Conservation (phyloP, 176 grass and related monocot genomes). For the Musa itinerans region DNA sequence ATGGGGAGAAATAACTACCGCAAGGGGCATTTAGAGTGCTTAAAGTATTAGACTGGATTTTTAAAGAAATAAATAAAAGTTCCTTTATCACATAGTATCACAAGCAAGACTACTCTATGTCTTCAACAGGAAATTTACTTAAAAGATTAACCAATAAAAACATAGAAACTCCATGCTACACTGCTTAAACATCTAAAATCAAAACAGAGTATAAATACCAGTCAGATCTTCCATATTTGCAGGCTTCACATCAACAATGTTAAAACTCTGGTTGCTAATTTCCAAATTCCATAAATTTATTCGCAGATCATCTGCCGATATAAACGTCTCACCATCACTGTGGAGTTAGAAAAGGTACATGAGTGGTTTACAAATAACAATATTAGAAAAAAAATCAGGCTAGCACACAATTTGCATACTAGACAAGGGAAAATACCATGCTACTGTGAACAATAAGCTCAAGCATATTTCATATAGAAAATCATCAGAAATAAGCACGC, state of each 20-base stretch:
- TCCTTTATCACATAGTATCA: not conserved
- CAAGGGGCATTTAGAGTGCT: not conserved
- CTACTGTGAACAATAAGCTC: not conserved
- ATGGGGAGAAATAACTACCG: no score
- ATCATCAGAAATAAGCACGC: not conserved
- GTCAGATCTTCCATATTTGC: conserved; percentile 11
- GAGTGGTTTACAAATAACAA: not conserved
- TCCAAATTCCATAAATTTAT: conserved; percentile 18
- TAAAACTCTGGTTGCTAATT: conserved; percentile 9
- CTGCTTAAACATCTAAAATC: not conserved
- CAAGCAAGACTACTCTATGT: not conserved
- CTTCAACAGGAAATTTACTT: not conserved
- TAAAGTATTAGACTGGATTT: not conserved
- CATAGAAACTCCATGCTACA: not conserved
- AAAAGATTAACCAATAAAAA: not conserved
- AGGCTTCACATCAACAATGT: conserved; percentile 10
- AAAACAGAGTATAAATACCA: not conserved
- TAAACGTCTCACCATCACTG: conserved; percentile 11
- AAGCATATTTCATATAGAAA: not conserved
- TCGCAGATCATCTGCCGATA: conserved; percentile 15
- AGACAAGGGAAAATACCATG: not conserved
- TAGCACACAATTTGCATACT: not conserved
- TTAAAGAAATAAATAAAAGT: not conserved
- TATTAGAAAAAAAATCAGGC: not conserved
- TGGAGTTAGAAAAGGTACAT: not conserved